Conservation (phyloP, 1,284 basidiomycete genomes). For the Fistulina hepatica region DNA sequence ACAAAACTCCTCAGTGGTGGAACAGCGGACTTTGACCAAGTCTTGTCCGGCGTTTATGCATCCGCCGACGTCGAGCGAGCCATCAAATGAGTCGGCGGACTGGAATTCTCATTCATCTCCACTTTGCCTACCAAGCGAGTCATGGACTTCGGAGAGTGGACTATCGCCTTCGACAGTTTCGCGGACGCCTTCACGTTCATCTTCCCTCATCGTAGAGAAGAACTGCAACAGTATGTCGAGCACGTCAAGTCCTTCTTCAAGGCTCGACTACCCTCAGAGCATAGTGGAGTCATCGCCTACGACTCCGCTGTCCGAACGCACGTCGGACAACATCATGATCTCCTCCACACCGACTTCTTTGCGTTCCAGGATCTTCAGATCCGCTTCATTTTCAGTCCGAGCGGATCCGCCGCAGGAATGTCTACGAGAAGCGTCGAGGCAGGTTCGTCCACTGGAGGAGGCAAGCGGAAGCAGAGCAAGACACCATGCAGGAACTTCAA, state of each 20-base stretch:
- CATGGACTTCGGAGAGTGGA: constrained; percentile 20
- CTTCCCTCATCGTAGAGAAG: constrained; percentile 19
- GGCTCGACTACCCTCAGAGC: too few species aligned
- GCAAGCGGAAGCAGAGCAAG: too few species aligned
- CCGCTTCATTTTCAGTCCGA: too few species aligned
- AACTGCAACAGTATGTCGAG: constrained; percentile 19
- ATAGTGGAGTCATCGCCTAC: constrained; percentile 22
- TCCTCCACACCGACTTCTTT: constrained; percentile 17
- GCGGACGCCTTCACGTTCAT: constrained; percentile 16
- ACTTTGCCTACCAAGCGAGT: constrained; percentile 15
- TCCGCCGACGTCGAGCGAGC: constrained; percentile 11
- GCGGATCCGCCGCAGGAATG: too few species aligned
- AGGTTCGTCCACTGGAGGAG: too few species aligned
- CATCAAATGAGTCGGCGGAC: constrained; percentile 13
- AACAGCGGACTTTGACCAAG: constrained; percentile 15
- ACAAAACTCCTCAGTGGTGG: constrained; percentile 11
- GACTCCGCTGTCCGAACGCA: constrained; percentile 20
- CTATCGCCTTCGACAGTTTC: constrained; percentile 16
- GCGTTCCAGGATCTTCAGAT: constrained; percentile 9
- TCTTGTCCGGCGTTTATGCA: constrained; percentile 16
- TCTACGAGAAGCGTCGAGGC: too few species aligned
- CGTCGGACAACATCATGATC: constrained; percentile 15
- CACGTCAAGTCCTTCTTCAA: constrained; percentile 19
- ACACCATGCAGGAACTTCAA: constrained; percentile 14
- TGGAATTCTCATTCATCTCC: constrained; percentile 13